Conservation (phyloP, 1,284 basidiomycete species). For the Trichosporon ovoides region DNA sequence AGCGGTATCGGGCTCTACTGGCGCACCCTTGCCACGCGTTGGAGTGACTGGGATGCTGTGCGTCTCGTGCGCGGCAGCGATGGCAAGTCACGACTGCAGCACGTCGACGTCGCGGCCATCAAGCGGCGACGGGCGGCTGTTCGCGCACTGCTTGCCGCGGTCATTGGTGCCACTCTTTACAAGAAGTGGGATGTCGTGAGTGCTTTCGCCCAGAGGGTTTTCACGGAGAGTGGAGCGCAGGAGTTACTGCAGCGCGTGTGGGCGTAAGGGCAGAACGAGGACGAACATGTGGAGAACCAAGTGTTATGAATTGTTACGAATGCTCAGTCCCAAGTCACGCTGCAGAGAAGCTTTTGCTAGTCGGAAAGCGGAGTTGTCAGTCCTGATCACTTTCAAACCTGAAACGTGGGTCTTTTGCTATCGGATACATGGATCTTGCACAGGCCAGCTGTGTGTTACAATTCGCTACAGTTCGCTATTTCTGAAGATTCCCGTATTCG, state of each 20-base stretch:
- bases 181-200: not conserved
- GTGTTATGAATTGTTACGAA: not conserved
- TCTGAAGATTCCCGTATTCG: no score
- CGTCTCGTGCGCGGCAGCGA: not conserved
- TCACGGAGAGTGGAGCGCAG: not conserved
- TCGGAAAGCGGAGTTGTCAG: no score
- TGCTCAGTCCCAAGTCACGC: not conserved
- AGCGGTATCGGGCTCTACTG: slow-evolving; percentile 4
- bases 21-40: slow-evolving; percentile 6
- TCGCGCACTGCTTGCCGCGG: not conserved
- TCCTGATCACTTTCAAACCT: no score
- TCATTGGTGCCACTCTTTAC: not conserved
- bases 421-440: no score
- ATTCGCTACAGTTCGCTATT: no score
- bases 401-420: no score
- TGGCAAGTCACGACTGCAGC: slow-evolving; percentile 1
- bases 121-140: slow-evolving; percentile 1
- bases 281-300: not conserved
- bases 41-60: slow-evolving; percentile 14
- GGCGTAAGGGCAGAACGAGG: not conserved
- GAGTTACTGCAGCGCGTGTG: not conserved
- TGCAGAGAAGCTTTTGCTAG: no score
- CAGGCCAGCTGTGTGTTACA: no score
- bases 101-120: slow-evolving; percentile 2
- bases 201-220: not conserved